Evolutionary conservation across 371 early-diverging fungal species (phyloP).

Genomic region (Rhizopus stolonifer): DNA sequence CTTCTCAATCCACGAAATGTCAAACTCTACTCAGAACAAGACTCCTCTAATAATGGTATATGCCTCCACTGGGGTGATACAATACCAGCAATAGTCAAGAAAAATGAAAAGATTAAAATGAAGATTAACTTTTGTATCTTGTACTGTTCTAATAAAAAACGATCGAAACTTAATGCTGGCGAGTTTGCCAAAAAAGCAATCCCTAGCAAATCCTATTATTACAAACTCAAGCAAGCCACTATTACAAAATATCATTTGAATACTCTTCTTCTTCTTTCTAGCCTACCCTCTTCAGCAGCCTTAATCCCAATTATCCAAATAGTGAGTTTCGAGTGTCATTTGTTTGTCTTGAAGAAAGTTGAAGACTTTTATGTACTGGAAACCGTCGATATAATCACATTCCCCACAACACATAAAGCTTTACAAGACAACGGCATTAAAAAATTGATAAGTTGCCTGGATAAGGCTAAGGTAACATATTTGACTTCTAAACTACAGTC

Average conservation of each 20-base stretch:
- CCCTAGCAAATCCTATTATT: slow-evolving; percentile 7
- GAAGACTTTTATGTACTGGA: slow-evolving; percentile 13
- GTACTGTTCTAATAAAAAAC: slow-evolving; percentile 12
- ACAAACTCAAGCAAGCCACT: slow-evolving; percentile 8
- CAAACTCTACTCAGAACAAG: slow-evolving; percentile 12
- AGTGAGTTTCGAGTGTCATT: slow-evolving; percentile 13
- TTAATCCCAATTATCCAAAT: slow-evolving; percentile 11
- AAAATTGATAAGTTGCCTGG: slow-evolving; percentile 4
- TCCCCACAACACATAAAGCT: slow-evolving; percentile 4
- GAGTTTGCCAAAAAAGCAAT: slow-evolving; percentile 17
- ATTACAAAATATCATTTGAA: slow-evolving; percentile 17
- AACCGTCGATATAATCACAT: slow-evolving; percentile 5
- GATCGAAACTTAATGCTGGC: slow-evolving; percentile 5
- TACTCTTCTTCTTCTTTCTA: slow-evolving; percentile 10
- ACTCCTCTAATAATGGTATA: slow-evolving; percentile 5
- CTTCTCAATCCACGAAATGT: slow-evolving; percentile 13
- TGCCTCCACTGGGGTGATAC: slow-evolving; percentile 19
- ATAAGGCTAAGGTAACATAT: slow-evolving; percentile 9
- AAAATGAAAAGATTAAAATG: slow-evolving; percentile 14
- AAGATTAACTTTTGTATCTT: slow-evolving; percentile 18
- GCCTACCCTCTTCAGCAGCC: slow-evolving; percentile 3
- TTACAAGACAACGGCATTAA: slow-evolving; percentile 7
- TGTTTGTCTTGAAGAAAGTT: slow-evolving; percentile 7
- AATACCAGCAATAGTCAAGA: slow-evolving; percentile 12
- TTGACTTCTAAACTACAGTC: slow-evolving; percentile 9